Evolutionary conservation across 2,329 filamentous ascomycete species (phyloP), one percentile per base, ranked within the genome.

Genomic region (Lecanicillium sp.): DNA sequence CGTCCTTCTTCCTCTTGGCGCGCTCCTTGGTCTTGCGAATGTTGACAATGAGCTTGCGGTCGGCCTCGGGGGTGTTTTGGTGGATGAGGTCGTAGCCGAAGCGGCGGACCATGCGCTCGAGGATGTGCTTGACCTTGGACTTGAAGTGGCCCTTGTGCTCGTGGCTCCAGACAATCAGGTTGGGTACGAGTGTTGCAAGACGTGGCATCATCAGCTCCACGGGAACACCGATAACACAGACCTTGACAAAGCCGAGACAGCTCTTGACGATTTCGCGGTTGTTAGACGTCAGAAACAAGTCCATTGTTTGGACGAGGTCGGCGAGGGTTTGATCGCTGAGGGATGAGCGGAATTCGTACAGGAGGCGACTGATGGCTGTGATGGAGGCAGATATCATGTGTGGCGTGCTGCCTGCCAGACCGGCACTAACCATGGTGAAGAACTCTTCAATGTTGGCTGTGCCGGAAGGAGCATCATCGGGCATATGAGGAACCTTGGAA

Each of bases 331-430:
- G 73, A 9, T 75, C 64, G 41, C 75, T 77, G 20, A 96, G 68
- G 18, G 74, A 63, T 20, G 75, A 69, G 48, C 86, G 83, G 68
- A 94, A 98, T 56, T 95, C 85, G 62, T 89, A 96, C 20, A 98
- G 75, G 18, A 95, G 80, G n/a, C 92, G 79, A 12, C 88, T 92
- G 28, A 98, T 75, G 12, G 92, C 90, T 1, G 88, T 96, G 56
- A 98, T 89, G n/a, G 86, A 88, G 1, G 92, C 92, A 6, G 87
- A 94, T 45, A 96, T 89, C 88, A 96, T 95, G 65, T 96, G 90
- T 22, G 92, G 89, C 9, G 88, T 90, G 51, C 82, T 84, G 41
- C 89, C 90, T 2, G 90, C 92, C 38, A 98, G 75, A 64, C 92
- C 92, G 35, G 92, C 92, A 48, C 86, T 94, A 20, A 96, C 85